Percentiles rank a stretch among this genome's conserved stretches.
phyloP scores from a whole-genome alignment of 1,139 yeast genomes.

The Geotrichum carabidarum region DNA sequence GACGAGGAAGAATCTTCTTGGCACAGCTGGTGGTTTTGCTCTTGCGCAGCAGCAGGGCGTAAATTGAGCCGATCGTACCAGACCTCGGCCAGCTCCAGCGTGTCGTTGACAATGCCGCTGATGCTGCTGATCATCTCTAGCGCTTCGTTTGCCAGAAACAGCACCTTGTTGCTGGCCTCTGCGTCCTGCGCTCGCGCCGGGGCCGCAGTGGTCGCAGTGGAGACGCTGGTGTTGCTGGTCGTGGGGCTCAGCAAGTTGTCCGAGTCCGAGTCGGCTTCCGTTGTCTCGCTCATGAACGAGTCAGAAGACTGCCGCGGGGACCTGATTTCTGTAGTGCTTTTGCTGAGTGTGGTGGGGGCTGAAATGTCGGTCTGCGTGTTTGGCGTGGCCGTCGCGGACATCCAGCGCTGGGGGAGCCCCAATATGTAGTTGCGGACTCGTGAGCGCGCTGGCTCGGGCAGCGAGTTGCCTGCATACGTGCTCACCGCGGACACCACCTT shows the following conservation, averaged over 20 bases:
- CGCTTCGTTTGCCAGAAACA: constrained; percentile 82
- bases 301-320: background rate
- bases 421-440: constrained; percentile 77
- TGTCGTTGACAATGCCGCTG: constrained; percentile 77
- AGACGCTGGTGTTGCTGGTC: constrained; percentile 4
- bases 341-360: background rate
- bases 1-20: too few species aligned
- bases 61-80: background rate
- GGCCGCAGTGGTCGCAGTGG: too few species aligned
- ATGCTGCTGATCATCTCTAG: constrained; percentile 81
- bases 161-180: constrained; percentile 60
- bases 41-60: too few species aligned
- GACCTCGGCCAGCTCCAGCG: constrained; percentile 73
- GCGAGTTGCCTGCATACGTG: constrained; percentile 67
- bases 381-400: constrained; percentile 31
- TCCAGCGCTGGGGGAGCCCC: constrained; percentile 66
- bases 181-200: background rate
- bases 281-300: background rate
- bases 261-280: background rate
- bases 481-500: constrained; percentile 83
- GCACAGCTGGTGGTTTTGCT: too few species aligned
- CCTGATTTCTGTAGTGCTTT: background rate
- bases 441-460: constrained; percentile 79
- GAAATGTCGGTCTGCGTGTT: background rate
- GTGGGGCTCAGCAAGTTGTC: background rate